Base-by-base conservation (phyloP, 2,329 filamentous ascomycete genomes). In the Aspergillus neoniger region DNA sequence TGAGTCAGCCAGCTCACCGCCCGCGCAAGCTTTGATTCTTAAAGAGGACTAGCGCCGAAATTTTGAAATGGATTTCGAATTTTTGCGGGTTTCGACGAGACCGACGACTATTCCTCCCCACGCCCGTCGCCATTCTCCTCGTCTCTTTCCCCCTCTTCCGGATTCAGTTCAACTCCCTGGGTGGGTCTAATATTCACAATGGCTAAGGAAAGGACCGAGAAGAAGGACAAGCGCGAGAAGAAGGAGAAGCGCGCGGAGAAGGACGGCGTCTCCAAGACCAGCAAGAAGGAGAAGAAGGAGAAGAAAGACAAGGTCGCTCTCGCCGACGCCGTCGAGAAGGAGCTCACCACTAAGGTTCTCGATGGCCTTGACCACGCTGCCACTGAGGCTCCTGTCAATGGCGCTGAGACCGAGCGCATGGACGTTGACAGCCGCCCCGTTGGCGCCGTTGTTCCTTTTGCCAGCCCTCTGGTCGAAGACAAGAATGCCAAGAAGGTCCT, bases 401-500 rank as follows among this genome's bases (percentile, higher is more conserved):
- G 60, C 30, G 67, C 64, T 53, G 67, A 74, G 49, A 66, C 62
- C 32, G 72, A 72, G 55, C 63, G 63, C 54, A 70, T 69, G 66
- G 70, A 69, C 39, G 58, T 69, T 55, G 71, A 72, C 58, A 49
- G 21, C 55, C 73, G 73, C 59, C 78, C 79, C 55, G 63, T 80
- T 57, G 80, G 80, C 48, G 79, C 80, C 39, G 67, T 82, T 56
- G 80, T 82, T 62, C 80, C 80, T 10, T 82, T 82, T 67, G 80
- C 80, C 64, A 77, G 79, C 65, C 80, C 80, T 56, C 68, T 82
- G 67, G 79, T 79, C 5, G 80, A 82, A 65, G 80, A 82, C 59
- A 82, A 82, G 75, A 71, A 73, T 57, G 78, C 77, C 61, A 82
- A 82, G 77, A 82, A 82, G 74, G 78, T 81, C 49, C 71, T 82